Evolutionary conservation across 2,329 filamentous ascomycete genomes (phyloP).

Genomic region (Cryphonectria carpinicola): DNA sequence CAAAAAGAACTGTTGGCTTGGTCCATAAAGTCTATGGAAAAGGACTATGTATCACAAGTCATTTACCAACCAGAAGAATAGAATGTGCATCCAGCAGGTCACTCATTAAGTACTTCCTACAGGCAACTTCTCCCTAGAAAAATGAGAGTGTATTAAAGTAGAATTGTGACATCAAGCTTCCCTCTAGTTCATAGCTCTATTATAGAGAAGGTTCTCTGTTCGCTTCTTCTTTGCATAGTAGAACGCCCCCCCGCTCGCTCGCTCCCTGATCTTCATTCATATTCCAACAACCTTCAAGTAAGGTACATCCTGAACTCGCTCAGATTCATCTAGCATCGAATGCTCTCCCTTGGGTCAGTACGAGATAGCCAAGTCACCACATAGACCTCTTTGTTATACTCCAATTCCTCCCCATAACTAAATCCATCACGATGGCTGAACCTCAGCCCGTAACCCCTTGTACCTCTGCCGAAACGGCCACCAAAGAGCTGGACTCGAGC

Average conservation of each 20-base stretch:
- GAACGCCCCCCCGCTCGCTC: no score
- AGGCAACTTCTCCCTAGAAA: no score
- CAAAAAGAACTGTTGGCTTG: no score
- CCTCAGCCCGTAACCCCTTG: not conserved
- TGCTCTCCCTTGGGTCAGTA: not conserved
- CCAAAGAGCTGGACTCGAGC: not conserved
- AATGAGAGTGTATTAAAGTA: not conserved
- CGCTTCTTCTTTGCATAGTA: no score
- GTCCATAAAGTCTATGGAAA: no score
- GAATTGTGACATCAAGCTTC: not conserved
- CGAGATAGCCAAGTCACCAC: not conserved
- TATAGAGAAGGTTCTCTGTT: not conserved
- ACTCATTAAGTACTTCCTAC: not conserved
- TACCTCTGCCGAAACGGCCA: not conserved
- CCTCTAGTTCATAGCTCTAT: not conserved
- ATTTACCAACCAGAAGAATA: not conserved
- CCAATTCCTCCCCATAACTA: not conserved
- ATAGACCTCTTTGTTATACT: not conserved
- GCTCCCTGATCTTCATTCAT: no score
- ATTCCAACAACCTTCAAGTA: not conserved
- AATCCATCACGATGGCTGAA: not conserved
- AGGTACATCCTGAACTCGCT: not conserved
- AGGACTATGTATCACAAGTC: no score
- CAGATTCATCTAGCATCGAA: not conserved
- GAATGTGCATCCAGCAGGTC: not conserved